Base-by-base conservation (phyloP, 768 basidiomycete genomes). In the Sutorius australiensis region DNA sequence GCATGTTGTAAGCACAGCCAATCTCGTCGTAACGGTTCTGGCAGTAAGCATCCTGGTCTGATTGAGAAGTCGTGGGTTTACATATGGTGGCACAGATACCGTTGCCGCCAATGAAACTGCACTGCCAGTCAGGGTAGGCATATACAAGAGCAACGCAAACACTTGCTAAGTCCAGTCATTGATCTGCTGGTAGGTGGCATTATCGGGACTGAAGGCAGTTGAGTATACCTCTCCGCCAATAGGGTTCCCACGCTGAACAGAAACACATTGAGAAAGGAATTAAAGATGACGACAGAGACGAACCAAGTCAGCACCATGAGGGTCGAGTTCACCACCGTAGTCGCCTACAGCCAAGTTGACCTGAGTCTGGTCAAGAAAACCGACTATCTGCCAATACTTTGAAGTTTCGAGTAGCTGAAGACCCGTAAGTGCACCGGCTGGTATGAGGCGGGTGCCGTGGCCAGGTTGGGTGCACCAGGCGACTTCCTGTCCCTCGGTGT, bases 311-410 rank as follows among this genome's bases (percentile, higher is more conserved):
- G 86, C 86, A 53, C 88, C 87, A 56, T 86, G 83, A 14, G 86
- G 81, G 67, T 90, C 86, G 47, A 89, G 77, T 69, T 92, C 89
- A 52, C 89, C 90, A 58, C 91, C 90, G 32, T 61, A 79, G 60
- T 92, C 90, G 12, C 51, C 67, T 0, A 65, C 11, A 11, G 65
- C 50, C 17, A 91, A 57, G 69, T 86, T 76, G 56, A 92, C 68
- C 42, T 63, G 55, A 3, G 71, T 72, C 70, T 92, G 87, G 63
- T 90, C 73, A 54, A 92, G 77, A 68, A 76, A 81, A 9, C 86
- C 89, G 43, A 78, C 75, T 47, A 81, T 70, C 57, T 83, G 81
- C 19, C 81, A 65, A 60, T 88, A 89, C 40, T 73, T 73, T 2
- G 74, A 72, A 0, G 86, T 84, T 46, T 67, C 68, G 54, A 86